Evolutionary conservation across 371 early-diverging fungal species (phyloP).

Genomic region (Racocetra persica): DNA sequence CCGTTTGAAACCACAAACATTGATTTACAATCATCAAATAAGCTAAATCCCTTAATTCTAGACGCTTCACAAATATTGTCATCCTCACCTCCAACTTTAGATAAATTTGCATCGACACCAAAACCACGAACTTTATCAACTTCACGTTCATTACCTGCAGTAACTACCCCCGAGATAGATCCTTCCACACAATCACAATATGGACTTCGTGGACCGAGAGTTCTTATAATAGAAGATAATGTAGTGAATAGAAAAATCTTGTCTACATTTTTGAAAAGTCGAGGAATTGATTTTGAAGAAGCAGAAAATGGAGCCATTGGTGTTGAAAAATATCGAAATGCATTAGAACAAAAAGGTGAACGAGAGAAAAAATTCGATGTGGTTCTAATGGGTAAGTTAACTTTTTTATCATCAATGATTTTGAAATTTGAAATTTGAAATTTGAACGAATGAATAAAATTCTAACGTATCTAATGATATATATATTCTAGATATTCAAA

Average conservation of each 20-base stretch:
- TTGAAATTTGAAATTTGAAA: too few relatives aligned
- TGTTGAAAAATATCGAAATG: slow-evolving; percentile 50
- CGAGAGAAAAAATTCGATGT: slow-evolving; percentile 48
- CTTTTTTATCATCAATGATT: too few relatives aligned
- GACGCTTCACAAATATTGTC: background rate
- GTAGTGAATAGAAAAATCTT: slow-evolving; percentile 53
- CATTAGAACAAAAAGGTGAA: slow-evolving; percentile 17
- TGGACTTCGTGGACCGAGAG: slow-evolving; percentile 41
- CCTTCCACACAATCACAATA: background rate
- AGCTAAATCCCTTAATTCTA: background rate
- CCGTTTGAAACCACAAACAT: background rate
- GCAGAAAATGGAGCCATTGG: slow-evolving; percentile 54
- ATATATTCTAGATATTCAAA: slow-evolving; percentile 48
- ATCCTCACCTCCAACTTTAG: background rate
- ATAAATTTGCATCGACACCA: background rate
- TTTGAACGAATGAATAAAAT: too few relatives aligned
- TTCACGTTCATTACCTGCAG: background rate
- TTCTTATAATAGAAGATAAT: slow-evolving; percentile 55
- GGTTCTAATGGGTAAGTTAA: slow-evolving; percentile 55
- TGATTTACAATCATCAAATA: background rate
- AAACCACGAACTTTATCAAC: background rate
- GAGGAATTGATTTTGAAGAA: slow-evolving; percentile 51
- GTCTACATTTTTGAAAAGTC: slow-evolving; percentile 51
- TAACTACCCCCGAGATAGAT: background rate
- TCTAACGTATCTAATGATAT: too few relatives aligned